Conservation (phyloP, 345 rosid genomes). For the Corchorus capsularis region DNA sequence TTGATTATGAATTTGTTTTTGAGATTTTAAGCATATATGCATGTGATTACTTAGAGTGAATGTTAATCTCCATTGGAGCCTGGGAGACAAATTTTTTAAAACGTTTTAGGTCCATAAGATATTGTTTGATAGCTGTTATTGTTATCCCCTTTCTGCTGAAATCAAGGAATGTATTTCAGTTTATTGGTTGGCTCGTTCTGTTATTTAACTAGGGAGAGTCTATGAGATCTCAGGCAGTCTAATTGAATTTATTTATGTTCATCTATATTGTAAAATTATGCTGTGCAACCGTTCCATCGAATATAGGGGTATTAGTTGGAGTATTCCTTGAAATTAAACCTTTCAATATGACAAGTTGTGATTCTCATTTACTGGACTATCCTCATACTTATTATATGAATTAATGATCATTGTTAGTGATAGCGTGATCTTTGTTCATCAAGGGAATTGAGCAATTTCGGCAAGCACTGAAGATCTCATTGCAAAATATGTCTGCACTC, state of each 20-base stretch:
- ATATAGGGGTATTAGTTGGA: constrained; percentile 6
- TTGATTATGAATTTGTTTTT: neutral
- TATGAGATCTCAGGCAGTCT: neutral
- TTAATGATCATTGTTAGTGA: constrained; percentile 1
- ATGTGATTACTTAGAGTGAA: neutral
- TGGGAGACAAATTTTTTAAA: neutral
- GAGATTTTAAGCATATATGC: neutral
- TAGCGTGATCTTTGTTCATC: constrained; percentile 28
- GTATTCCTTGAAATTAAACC: neutral
- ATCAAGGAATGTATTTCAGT: neutral
- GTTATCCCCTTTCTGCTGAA: neutral
- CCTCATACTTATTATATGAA: constrained; percentile 8
- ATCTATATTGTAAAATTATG: neutral
- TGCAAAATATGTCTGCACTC: constrained; percentile 70
- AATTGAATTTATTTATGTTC: neutral
- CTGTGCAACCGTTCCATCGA: neutral
- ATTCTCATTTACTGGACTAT: constrained; percentile 2
- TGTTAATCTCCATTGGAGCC: neutral
- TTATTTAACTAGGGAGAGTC: neutral
- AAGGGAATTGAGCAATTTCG: constrained; percentile 86
- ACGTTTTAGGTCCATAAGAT: neutral
- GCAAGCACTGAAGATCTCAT: constrained; percentile 72
- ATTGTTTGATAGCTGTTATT: neutral
- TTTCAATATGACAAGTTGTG: neutral
- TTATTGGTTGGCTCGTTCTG: neutral